Evolutionary conservation across 768 basidiomycete genomes (phyloP), one percentile per base, ranked within the genome.

Genomic region (Mycena kentingensis): DNA sequence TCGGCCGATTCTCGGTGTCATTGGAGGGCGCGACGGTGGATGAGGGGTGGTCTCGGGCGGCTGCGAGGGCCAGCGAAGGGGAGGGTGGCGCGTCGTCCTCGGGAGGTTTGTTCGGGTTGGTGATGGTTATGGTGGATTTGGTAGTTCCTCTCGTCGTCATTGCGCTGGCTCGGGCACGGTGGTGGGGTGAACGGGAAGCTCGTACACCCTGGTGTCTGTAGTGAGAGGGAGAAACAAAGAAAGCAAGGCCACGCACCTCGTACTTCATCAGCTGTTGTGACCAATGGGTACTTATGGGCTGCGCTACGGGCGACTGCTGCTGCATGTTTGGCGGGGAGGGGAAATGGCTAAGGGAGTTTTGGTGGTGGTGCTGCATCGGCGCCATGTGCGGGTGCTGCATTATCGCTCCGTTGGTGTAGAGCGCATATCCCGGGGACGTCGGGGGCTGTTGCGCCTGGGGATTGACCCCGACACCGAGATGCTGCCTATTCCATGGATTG

Each of bases 161-260:
- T 44, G 94, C 94, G 54, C 89, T 95, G n/a, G 93, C 88, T 42
- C 95, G 82, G 12, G 97, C 97, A 48, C 96, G 87, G 65, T 97
- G 94, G 68, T 98, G 94, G 0, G 93, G 92, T 3, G 90, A 88
- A 51, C 88, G 85, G 22, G 91, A 86, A 28, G 85, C 82, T 63
- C 96, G 87, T 55, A 89, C 83, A 74, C 91, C 84, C 91, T 94
- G 54, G 50, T 50, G 52, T 32, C 44, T 16, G 36, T 55, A 35
- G 57, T 61, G 63, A 61, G 60, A 61, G 49, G 41, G 43, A 53
- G 39, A 48, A 53, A 38, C 39, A 50, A 57, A 43, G 50, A 55
- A 50, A 57, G n/a, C 60, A 59, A 53, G 44, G 27, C 22, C 51
- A 82, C 88, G 63, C 68, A 93, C 94, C 77, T 96, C 93, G 67